Evolutionary conservation across 805 yeast genomes (phyloP).

Genomic region (Wickerhamomyces bisporus): DNA sequence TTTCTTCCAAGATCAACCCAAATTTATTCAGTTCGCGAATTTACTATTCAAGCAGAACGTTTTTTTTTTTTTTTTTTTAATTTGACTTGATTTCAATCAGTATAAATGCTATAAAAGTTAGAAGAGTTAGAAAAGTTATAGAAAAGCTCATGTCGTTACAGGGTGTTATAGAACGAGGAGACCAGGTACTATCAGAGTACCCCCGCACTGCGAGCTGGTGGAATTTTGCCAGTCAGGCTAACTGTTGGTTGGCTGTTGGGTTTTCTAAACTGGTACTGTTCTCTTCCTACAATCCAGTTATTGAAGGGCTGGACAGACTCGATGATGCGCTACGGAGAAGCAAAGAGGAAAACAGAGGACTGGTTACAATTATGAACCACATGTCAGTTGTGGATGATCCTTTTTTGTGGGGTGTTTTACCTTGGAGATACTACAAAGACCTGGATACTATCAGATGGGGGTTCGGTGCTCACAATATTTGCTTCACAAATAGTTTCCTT

Average conservation of each 20-base stretch:
- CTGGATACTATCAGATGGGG: constrained; percentile 85
- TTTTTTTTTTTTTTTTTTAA: too few species aligned
- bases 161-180: constrained; percentile 68
- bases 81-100: too few species aligned
- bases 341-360: constrained; percentile 61
- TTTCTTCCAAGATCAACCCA: background rate
- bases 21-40: too few species aligned
- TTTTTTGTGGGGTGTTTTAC: constrained; percentile 78
- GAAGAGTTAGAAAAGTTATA: too few species aligned
- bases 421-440: constrained; percentile 58
- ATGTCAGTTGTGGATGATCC: constrained; percentile 94
- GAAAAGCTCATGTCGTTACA: constrained; percentile 78
- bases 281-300: constrained; percentile 56
- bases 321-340: constrained; percentile 62
- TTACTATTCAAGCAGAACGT: too few species aligned
- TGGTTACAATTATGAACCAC: constrained; percentile 87
- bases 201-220: constrained; percentile 58
- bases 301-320: constrained; percentile 58
- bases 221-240: constrained; percentile 63
- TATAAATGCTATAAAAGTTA: too few species aligned
- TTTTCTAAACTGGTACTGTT: constrained; percentile 58
- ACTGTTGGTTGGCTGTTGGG: constrained; percentile 62
- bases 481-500: constrained; percentile 55
- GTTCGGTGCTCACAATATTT: constrained; percentile 86
- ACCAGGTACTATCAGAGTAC: constrained; percentile 57